These are phyloP conservation scores for Achaetomium macrosporum DNA, from an alignment of 2,329 filamentous ascomycete species.

Conservation along the genomic window DNA sequence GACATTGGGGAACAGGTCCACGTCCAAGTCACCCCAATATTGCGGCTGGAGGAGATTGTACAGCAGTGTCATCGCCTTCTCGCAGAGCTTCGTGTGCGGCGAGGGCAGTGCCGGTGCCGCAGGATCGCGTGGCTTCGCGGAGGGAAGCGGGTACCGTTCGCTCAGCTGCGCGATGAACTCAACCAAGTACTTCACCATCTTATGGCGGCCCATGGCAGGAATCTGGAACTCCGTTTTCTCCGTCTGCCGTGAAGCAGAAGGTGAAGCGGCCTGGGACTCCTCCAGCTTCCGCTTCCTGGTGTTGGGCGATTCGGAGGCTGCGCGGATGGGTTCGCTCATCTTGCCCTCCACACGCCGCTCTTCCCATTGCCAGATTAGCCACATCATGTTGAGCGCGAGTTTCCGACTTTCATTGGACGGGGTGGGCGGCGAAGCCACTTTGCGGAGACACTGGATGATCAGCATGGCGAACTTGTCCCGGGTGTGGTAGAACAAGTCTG, in stretches of 20 bases:
- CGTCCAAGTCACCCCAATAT: conserved; percentile 86
- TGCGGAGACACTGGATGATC: conserved; percentile 82
- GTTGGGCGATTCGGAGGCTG: conserved; percentile 63
- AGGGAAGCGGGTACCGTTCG: conserved; percentile 75
- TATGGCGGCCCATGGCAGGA: conserved; percentile 59
- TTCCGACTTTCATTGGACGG: conserved; percentile 89
- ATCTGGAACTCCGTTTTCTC: conserved; percentile 64
- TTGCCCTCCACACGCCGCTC: conserved; percentile 67
- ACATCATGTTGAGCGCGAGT: conserved; percentile 84
- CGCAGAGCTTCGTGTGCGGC: conserved; percentile 70
- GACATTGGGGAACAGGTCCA: conserved; percentile 86
- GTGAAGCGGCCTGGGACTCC: conserved; percentile 45
- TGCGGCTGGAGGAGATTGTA: conserved; percentile 78
- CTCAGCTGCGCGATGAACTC: conserved; percentile 88
- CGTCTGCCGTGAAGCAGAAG: conserved; percentile 44
- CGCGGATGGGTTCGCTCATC: conserved; percentile 33
- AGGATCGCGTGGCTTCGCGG: conserved; percentile 58
- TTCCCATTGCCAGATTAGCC: conserved; percentile 89
- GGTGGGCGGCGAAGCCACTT: conserved; percentile 77
- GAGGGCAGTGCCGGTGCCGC: conserved; percentile 40
- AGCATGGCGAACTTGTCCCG: conserved; percentile 84
- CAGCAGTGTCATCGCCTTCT: conserved; percentile 75
- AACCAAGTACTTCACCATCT: conserved; percentile 90
- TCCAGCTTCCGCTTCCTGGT: conserved; percentile 73
- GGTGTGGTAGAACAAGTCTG: conserved; percentile 90